phyloP scores from a whole-genome alignment of 139 green algal genomes.

The Haematococcus lacustris region DNA sequence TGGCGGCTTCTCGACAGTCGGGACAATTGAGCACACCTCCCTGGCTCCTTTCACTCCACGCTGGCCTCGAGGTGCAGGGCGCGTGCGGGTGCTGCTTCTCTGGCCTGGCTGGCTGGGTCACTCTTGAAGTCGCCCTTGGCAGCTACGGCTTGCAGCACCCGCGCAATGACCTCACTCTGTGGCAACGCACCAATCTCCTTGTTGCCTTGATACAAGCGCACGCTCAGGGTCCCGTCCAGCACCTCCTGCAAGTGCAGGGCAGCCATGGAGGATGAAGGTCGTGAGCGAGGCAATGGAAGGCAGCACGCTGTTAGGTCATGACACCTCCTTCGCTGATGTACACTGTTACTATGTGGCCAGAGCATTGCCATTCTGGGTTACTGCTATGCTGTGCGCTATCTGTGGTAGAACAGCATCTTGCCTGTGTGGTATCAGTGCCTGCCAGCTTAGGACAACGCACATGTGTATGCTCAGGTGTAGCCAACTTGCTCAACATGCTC shows the following conservation, averaged over 20 bases:
- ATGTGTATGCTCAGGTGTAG: neutral
- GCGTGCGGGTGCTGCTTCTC: too few species aligned
- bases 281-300: neutral
- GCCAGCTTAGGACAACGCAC: neutral
- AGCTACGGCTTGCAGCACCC: neutral
- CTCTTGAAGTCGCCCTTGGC: neutral
- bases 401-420: too few species aligned
- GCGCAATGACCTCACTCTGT: neutral
- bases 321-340: neutral
- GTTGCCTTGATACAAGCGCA: constrained; percentile 59
- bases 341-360: neutral
- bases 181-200: constrained; percentile 53
- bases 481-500: neutral
- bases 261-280: neutral
- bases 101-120: too few species aligned
- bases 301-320: neutral
- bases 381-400: neutral
- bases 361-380: neutral
- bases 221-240: constrained; percentile 43
- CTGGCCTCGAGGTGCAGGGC: too few species aligned
- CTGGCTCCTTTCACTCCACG: too few species aligned
- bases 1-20: too few species aligned
- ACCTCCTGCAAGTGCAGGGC: constrained; percentile 36
- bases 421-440: too few species aligned
- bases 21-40: too few species aligned